Base-by-base conservation (phyloP, 345 rosid species). In the Streptanthus diversifolius region DNA sequence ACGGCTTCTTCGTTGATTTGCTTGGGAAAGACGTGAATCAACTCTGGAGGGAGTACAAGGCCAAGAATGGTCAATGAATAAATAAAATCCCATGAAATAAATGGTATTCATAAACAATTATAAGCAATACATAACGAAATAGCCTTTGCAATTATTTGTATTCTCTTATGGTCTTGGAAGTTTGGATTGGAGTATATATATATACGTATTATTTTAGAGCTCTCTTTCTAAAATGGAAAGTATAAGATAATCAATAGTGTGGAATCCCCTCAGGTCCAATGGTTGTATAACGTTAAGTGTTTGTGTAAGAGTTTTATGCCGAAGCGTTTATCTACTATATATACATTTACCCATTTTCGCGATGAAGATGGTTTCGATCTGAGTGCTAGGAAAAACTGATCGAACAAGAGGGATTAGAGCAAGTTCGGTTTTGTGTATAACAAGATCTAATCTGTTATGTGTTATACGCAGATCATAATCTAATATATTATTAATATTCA, bases 41-140 rank as follows among this genome's bases (percentile, higher is more conserved):
- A 70, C 84, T 90, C 0, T 90, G 88, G 91, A 73, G 49, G 17
- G 91, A 90, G 2, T 88, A 88, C 59, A 85, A 88, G 80, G 90
- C 90, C 22, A 80, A 81, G 21, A 15, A 44, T 44, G 49, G 49
- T 17, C 49, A 44, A 17, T 17, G 11, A 44, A 19, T 6, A 29
- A 1, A 32, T 29, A 45, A 5, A 24, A 7, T 7, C 21, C 7
- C 7, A 1, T 44, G 6, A 5, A 0, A 4, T 29, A 29, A 29
- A 29, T 29, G 32, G 7, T 29, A 25, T 25, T 25, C 27, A 25
- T 25, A 25, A 25, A 1, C 27, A 25, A 25, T 25, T 25, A 25
- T 25, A 25, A 25, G 22, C 5, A 49, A 10, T 22, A 21, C n/a
- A 24, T 29, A 14, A 7, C n/a, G 21, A 53, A 53, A 30, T 7